Percentiles rank a stretch among this genome's conserved stretches.
phyloP scores from a whole-genome alignment of 2,329 filamentous ascomycete species.

The Scytalidium sp. region DNA sequence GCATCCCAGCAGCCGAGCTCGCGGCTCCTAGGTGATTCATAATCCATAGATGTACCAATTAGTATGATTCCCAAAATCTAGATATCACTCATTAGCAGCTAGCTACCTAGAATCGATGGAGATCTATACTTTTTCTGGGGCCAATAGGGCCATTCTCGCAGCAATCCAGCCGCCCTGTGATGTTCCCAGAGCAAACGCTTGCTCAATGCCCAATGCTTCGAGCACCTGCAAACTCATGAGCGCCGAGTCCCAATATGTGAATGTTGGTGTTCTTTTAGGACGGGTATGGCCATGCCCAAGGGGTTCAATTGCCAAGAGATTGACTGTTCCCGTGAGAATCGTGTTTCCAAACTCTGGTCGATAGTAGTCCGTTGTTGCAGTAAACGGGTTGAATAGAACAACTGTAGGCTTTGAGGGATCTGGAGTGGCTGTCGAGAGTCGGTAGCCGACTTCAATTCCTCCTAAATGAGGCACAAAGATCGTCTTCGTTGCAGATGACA shows the following conservation, averaged over 20 bases:
- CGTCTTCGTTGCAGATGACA: conserved; percentile 28
- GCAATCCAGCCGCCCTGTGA: conserved; percentile 52
- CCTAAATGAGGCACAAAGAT: conserved; percentile 45
- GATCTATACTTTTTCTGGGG: conserved; percentile 40
- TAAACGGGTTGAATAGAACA: conserved; percentile 51
- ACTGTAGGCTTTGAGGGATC: conserved; percentile 48
- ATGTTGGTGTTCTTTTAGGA: conserved; percentile 35
- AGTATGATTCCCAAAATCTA: conserved; percentile 46
- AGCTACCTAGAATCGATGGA: conserved; percentile 18
- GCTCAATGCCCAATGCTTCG: conserved; percentile 43
- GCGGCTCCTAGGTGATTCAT: conserved; percentile 44
- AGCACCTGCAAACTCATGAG: conserved; percentile 54
- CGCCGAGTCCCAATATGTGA: conserved; percentile 54
- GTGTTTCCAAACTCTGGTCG: conserved; percentile 39
- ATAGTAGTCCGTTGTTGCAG: conserved; percentile 45
- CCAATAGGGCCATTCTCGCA: conserved; percentile 47
- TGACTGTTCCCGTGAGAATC: conserved; percentile 37
- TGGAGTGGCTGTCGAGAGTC: conserved; percentile 24
- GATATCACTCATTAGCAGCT: conserved; percentile 33
- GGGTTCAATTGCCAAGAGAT: conserved; percentile 50
- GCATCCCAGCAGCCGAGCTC: conserved; percentile 49
- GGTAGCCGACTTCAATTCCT: conserved; percentile 44
- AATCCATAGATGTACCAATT: conserved; percentile 51
- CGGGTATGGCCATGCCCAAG: conserved; percentile 49
- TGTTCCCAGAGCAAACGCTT: conserved; percentile 48